Conservation (phyloP, 2,329 filamentous ascomycete species). For the Aspergillus fumigatus region DNA sequence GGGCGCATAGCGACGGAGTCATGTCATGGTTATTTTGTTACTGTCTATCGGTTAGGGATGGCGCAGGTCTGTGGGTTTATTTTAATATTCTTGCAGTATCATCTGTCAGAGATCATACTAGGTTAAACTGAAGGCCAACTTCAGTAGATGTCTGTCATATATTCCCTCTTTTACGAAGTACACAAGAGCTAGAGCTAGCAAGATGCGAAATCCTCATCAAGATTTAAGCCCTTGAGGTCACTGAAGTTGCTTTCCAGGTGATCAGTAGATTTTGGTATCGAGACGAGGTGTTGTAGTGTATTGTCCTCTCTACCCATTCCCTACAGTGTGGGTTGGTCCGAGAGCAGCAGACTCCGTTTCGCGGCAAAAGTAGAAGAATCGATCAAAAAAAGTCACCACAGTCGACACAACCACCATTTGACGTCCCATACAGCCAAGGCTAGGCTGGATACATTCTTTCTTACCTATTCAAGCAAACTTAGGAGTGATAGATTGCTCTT, state of each 20-base stretch:
- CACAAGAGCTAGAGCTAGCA: background rate
- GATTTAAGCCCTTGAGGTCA: background rate
- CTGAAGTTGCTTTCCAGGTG: background rate
- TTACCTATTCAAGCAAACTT: background rate
- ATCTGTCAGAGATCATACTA: background rate
- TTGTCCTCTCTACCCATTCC: constrained; percentile 1
- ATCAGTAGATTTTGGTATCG: background rate
- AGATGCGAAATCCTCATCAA: background rate
- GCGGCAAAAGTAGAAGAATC: background rate
- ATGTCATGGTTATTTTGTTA: constrained; percentile 16
- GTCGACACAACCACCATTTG: background rate
- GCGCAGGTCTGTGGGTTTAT: constrained; percentile 20
- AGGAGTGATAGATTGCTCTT: background rate
- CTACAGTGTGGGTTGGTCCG: background rate
- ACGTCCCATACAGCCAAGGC: background rate
- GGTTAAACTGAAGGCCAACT: background rate
- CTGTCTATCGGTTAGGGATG: constrained; percentile 19
- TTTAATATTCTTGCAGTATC: background rate
- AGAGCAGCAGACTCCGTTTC: background rate
- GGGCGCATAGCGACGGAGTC: constrained; percentile 37
- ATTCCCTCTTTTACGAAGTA: background rate
- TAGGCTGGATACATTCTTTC: background rate
- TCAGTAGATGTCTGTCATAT: background rate
- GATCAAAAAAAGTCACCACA: background rate
- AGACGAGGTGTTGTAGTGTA: background rate